phyloP scores from a whole-genome alignment of 352 stramenopile species.

The Globisporangium yorkense region DNA sequence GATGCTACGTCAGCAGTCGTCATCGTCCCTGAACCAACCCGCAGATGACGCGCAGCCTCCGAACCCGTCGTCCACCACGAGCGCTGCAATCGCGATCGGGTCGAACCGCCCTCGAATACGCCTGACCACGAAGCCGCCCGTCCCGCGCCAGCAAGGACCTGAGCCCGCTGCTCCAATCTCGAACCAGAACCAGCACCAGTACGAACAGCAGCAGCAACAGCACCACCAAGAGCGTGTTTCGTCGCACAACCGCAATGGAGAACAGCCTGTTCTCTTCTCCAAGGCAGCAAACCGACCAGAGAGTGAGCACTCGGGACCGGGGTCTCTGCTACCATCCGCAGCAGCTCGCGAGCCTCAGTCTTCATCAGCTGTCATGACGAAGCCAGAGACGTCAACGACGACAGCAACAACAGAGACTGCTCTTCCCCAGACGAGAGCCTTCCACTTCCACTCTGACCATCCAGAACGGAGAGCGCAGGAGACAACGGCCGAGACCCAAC shows the following conservation, averaged over 20 bases:
- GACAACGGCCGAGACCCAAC: neutral
- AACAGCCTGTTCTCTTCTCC: neutral
- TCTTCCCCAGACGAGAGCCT: neutral
- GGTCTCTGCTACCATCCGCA: neutral
- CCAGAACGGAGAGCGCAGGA: neutral
- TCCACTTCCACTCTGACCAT: neutral
- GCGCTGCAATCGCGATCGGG: slow-evolving; percentile 28
- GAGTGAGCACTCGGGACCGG: neutral
- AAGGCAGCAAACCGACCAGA: neutral
- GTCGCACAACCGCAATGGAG: neutral
- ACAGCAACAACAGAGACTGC: neutral
- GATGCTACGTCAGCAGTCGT: slow-evolving; percentile 21
- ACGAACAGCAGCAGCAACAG: neutral
- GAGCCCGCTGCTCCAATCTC: neutral
- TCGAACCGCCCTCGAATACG: slow-evolving; percentile 47
- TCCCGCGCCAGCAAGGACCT: slow-evolving; percentile 30
- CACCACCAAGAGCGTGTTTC: neutral
- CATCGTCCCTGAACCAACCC: slow-evolving; percentile 11
- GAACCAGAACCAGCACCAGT: slow-evolving; percentile 11
- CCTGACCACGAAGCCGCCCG: slow-evolving; percentile 42
- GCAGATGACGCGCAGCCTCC: neutral
- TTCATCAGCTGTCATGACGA: neutral
- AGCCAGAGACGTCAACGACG: neutral
- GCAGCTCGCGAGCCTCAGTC: neutral
- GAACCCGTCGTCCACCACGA: neutral